A percentile compares a stretch with the other conserved stretches of the same genome.
phyloP scores from a whole-genome alignment of 306 rosid genomes.

The Calophaca sinica region DNA sequence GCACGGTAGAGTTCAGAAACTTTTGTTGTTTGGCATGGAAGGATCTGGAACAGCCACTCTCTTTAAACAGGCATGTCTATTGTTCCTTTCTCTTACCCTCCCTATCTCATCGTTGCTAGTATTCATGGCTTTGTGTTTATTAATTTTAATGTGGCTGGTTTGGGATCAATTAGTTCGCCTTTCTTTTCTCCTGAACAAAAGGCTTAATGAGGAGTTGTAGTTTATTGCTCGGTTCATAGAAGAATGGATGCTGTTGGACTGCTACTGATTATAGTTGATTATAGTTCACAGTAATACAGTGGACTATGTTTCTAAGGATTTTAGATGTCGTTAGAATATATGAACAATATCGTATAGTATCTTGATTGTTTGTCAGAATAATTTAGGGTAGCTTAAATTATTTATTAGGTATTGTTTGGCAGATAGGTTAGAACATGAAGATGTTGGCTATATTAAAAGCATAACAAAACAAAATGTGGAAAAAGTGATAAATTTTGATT shows the following conservation, averaged over 20 bases:
- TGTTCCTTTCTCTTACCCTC: constrained; percentile 31
- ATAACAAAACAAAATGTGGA: not conserved
- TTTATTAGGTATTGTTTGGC: not conserved
- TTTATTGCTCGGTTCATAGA: constrained; percentile 30
- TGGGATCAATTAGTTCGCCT: constrained; percentile 19
- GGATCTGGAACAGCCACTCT: constrained; percentile 92
- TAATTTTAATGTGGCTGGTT: constrained; percentile 43
- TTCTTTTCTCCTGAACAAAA: not conserved
- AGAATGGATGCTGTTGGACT: constrained; percentile 32
- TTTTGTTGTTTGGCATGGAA: constrained; percentile 84
- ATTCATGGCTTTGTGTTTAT: constrained; percentile 5
- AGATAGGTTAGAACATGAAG: constrained; percentile 9
- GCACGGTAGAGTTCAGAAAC: constrained; percentile 80
- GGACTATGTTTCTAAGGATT: constrained; percentile 24
- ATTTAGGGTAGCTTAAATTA: not conserved
- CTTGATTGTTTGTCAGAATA: not conserved
- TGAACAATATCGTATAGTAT: not conserved
- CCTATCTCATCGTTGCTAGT: constrained; percentile 20
- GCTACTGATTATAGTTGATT: constrained; percentile 36
- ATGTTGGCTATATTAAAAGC: constrained; percentile 15
- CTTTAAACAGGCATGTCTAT: constrained; percentile 76
- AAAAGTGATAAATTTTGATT: not conserved
- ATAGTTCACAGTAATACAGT: constrained; percentile 16
- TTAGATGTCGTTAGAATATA: constrained; percentile 27
- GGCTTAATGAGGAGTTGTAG: constrained; percentile 29